These are phyloP conservation scores for Plasmopara muralis DNA, from an alignment of 352 stramenopile genomes.

Conservation along the genomic window DNA sequence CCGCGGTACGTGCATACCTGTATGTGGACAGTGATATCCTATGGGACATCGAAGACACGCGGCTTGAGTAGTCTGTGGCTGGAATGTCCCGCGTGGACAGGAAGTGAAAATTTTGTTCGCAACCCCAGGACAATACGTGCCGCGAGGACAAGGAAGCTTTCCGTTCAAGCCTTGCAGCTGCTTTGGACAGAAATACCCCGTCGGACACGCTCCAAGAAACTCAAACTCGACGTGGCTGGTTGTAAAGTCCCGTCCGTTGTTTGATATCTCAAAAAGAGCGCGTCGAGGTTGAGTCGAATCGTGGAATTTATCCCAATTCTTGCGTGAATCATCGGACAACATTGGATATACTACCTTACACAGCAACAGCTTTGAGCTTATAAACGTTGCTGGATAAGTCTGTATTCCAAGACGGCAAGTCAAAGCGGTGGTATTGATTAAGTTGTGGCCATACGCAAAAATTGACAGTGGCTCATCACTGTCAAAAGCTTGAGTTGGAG, in stretches of 20 bases:
- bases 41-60: slow-evolving; percentile 91
- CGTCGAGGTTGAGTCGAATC: slow-evolving; percentile 21
- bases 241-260: slow-evolving; percentile 94
- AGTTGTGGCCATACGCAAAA: slow-evolving; percentile 66
- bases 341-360: slow-evolving; percentile 63
- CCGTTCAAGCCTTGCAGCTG: slow-evolving; percentile 34
- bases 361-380: slow-evolving; percentile 80
- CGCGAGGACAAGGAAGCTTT: slow-evolving; percentile 55
- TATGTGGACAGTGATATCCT: slow-evolving; percentile 92
- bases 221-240: slow-evolving; percentile 68
- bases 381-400: slow-evolving; percentile 76
- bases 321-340: slow-evolving; percentile 26
- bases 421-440: slow-evolving; percentile 91
- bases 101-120: slow-evolving; percentile 91
- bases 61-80: slow-evolving; percentile 65
- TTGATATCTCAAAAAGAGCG: slow-evolving; percentile 88
- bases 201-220: slow-evolving; percentile 73
- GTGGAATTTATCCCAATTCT: slow-evolving; percentile 12
- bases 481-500: slow-evolving; percentile 53
- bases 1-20: slow-evolving; percentile 88
- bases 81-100: slow-evolving; percentile 92
- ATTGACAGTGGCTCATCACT: slow-evolving; percentile 34
- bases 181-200: slow-evolving; percentile 82
- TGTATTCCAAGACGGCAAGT: slow-evolving; percentile 84
- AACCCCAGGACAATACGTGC: slow-evolving; percentile 68